Conservation (phyloP, 805 yeast genomes). For the Candida chauliodis region DNA sequence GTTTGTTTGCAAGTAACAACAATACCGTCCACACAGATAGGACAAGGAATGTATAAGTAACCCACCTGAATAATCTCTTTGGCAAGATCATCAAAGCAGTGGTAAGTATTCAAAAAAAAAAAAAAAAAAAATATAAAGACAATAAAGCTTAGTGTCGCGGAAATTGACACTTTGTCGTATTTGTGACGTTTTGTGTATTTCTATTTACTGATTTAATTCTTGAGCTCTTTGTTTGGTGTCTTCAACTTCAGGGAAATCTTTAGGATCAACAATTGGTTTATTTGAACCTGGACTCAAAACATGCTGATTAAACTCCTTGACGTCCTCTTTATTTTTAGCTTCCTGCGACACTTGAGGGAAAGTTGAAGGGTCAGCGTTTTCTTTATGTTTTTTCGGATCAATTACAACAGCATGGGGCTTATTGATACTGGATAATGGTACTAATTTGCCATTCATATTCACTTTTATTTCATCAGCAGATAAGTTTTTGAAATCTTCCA, state of each 20-base stretch:
- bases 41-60: constrained; percentile 18
- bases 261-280: constrained; percentile 21
- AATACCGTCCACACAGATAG: constrained; percentile 18
- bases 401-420: constrained; percentile 36
- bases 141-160: no score
- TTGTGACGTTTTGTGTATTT: no score
- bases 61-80: constrained; percentile 27
- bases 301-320: constrained; percentile 3
- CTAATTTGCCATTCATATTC: constrained; percentile 33
- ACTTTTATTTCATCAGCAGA: constrained; percentile 23
- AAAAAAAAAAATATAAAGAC: no score
- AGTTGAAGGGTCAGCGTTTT: neutral
- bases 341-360: constrained; percentile 6
- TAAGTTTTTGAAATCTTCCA: constrained; percentile 10
- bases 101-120: no score
- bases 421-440: constrained; percentile 34
- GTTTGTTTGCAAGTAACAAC: constrained; percentile 37
- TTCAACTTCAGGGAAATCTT: constrained; percentile 29
- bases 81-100: constrained; percentile 26
- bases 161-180: no score
- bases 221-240: constrained; percentile 29
- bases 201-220: constrained; percentile 8
- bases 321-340: constrained; percentile 1
- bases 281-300: constrained; percentile 9
- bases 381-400: constrained; percentile 16